Base-by-base conservation (phyloP, 176 grass and related monocot genomes). In the Cymbopogon citratus region DNA sequence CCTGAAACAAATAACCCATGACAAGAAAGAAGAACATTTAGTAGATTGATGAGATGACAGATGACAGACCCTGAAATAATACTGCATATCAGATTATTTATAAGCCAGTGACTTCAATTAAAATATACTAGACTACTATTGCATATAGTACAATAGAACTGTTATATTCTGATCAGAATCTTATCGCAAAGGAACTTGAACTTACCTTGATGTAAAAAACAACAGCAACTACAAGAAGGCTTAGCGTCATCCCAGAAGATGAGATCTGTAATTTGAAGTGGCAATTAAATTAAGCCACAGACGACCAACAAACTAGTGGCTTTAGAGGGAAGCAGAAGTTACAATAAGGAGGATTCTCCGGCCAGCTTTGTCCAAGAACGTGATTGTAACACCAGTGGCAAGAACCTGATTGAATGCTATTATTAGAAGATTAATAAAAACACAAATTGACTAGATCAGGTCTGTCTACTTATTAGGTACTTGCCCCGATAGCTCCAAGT, bases 401-500 rank as follows among this genome's bases (percentile, higher is more conserved):
- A 98, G 43, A 79, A 98, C 96, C 96, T 93, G 84, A 69, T n/a
- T 3, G 19, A 60, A 76, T 93, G 24, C 40, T 74, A 62, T 7
- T 51, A 19, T 73, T 4, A 86, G 62, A 49, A 82, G 71, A 43
- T 66, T 81, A 72, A 70, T 43, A 62, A 25, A 67, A 45, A 9
- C 78, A 59, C 8, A 13, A 19, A 78, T 8, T 73, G 16, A 72
- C 4, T 19, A 52, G 23, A 85, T 59, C 24, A 13, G 3, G 28
- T 61, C 18, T 73, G 28, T 12, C 29, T 25, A 67, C 28, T 60
- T 87, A 70, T 23, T 31, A 73, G 46, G 44, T 76, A 75, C 52
- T 56, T 75, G 94, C 92, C 92, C 91, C 90, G 80, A 98, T 98
- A 82, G 82, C 92, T 52, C 96, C 96, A 90, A 99, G 92, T 74